These are phyloP conservation scores for Hypoxylon sp. DNA, from an alignment of 2,329 filamentous ascomycete genomes.

Conservation along the genomic window DNA sequence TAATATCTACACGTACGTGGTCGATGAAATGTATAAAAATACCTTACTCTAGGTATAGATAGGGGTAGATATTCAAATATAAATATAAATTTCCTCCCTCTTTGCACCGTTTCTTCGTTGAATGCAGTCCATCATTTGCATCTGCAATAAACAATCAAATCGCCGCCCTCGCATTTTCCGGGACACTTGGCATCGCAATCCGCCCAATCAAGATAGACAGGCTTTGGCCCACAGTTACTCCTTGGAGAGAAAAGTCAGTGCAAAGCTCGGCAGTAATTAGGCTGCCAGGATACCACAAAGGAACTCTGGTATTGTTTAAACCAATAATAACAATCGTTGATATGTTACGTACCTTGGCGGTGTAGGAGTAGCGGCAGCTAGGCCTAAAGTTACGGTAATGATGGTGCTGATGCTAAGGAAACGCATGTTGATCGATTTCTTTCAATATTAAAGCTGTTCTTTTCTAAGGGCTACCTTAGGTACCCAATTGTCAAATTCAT, in stretches of 20 bases:
- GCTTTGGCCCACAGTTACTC: neutral
- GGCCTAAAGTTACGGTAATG: neutral
- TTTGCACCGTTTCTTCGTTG: too few relatives aligned
- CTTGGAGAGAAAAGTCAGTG: neutral
- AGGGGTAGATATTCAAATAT: too few relatives aligned
- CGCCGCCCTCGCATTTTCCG: neutral
- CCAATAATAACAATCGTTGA: neutral
- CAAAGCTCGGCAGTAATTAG: neutral
- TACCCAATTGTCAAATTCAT: neutral
- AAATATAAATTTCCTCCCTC: too few relatives aligned
- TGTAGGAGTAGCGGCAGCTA: neutral
- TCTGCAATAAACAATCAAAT: neutral
- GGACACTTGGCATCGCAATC: neutral
- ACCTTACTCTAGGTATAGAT: too few relatives aligned
- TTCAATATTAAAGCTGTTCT: neutral
- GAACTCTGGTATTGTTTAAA: neutral
- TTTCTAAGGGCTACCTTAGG: neutral
- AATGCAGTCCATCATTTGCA: neutral
- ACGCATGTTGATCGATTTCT: neutral
- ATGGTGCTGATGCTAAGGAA: neutral
- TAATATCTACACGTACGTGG: too few relatives aligned
- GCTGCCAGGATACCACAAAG: neutral
- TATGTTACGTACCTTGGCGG: neutral
- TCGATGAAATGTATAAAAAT: too few relatives aligned
- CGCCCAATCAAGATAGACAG: neutral